phyloP scores from a whole-genome alignment of 306 rosid species.

The Lithocarpus polystachyus region DNA sequence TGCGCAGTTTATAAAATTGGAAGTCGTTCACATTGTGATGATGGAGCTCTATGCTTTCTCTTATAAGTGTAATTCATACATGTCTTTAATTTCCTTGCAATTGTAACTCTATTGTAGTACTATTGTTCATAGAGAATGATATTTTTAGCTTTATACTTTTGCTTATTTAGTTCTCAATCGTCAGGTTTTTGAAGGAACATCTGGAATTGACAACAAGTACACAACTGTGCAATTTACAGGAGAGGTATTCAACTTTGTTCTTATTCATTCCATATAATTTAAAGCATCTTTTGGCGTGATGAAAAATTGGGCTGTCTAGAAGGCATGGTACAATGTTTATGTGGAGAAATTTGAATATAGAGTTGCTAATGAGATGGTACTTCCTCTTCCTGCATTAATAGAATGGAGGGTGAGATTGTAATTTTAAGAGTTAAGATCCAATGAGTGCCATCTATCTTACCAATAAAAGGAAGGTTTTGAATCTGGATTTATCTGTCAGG shows the following conservation, averaged over 20 bases:
- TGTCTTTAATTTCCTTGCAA: neutral
- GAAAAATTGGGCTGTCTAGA: neutral
- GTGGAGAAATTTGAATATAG: neutral
- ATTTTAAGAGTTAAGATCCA: no score
- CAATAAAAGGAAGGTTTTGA: no score
- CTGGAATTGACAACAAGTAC: conserved; percentile 97
- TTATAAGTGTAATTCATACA: neutral
- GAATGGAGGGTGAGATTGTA: no score
- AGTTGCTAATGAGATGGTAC: no score
- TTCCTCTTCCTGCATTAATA: no score
- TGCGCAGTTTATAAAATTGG: neutral
- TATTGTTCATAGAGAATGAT: conserved; percentile 8
- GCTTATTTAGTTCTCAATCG: conserved; percentile 7
- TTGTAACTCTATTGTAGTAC: conserved; percentile 3
- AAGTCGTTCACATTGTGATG: neutral
- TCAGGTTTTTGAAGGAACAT: conserved; percentile 98
- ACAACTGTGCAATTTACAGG: conserved; percentile 99
- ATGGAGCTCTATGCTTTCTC: neutral
- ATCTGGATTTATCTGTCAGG: neutral
- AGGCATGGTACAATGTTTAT: neutral
- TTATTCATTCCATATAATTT: conserved; percentile 9
- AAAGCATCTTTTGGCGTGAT: neutral
- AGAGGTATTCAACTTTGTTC: conserved; percentile 59
- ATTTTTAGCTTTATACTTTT: conserved; percentile 9
- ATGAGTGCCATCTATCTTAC: no score